Conservation (phyloP, 1,139 yeast genomes). For the Sugiyamaella japonica region DNA sequence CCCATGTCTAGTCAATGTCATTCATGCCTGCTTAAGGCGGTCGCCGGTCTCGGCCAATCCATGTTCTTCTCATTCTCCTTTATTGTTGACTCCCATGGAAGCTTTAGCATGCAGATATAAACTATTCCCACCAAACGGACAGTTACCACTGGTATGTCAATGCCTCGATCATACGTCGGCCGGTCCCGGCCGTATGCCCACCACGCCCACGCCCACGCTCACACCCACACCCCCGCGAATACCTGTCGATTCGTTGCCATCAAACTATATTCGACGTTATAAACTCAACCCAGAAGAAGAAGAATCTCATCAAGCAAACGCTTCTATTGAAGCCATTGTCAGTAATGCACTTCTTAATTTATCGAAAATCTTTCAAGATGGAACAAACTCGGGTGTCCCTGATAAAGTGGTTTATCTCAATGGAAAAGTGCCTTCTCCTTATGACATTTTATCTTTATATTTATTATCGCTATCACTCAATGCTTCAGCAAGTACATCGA, state of each 20-base stretch:
- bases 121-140: conserved; percentile 26
- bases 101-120: conserved; percentile 23
- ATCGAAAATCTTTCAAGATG: conserved; percentile 42
- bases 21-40: conserved; percentile 2
- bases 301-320: not conserved
- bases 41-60: conserved; percentile 7
- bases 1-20: conserved; percentile 2
- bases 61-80: conserved; percentile 13
- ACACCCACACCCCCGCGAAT: conserved; percentile 8
- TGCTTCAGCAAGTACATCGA: conserved; percentile 40
- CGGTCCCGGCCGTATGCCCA: no score
- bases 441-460: conserved; percentile 37
- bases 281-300: not conserved
- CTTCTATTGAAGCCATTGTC: conserved; percentile 25
- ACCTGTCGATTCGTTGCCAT: conserved; percentile 13
- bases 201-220: no score
- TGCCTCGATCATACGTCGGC: not conserved
- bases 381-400: conserved; percentile 37
- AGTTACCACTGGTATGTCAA: conserved; percentile 23
- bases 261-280: conserved; percentile 16
- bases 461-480: conserved; percentile 37
- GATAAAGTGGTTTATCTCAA: conserved; percentile 32
- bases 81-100: conserved; percentile 23
- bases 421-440: conserved; percentile 36
- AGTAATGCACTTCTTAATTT: conserved; percentile 39